These are phyloP conservation scores for Suhomyces taliae DNA, from an alignment of 1,139 yeast genomes.

Conservation along the genomic window DNA sequence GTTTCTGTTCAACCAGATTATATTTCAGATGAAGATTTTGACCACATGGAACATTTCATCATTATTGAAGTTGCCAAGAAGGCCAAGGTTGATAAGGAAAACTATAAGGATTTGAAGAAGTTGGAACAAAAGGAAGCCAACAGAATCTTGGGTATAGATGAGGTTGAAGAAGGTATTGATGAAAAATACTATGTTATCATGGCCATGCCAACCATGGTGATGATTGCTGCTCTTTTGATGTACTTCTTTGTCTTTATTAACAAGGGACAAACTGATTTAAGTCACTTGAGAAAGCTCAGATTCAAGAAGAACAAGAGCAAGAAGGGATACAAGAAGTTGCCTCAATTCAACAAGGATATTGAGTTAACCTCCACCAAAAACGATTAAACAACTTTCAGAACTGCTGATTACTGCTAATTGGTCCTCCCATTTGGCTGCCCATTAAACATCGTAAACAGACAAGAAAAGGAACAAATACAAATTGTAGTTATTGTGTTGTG, in stretches of 20 bases:
- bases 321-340: slow-evolving; percentile 23
- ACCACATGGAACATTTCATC: slow-evolving; percentile 50
- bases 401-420: no score
- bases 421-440: no score
- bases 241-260: slow-evolving; percentile 61
- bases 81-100: slow-evolving; percentile 59
- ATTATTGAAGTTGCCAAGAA: slow-evolving; percentile 57
- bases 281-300: slow-evolving; percentile 52
- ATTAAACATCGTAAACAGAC: no score
- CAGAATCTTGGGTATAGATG: slow-evolving; percentile 32
- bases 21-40: slow-evolving; percentile 64
- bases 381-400: slow-evolving; percentile 7
- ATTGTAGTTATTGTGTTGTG: no score
- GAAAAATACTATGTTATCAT: slow-evolving; percentile 67
- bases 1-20: slow-evolving; percentile 73
- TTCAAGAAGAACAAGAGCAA: slow-evolving; percentile 41
- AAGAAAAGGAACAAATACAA: no score
- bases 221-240: slow-evolving; percentile 61
- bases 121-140: slow-evolving; percentile 37
- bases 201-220: slow-evolving; percentile 70
- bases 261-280: slow-evolving; percentile 42
- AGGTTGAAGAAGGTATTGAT: slow-evolving; percentile 57
- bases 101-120: slow-evolving; percentile 51
- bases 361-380: slow-evolving; percentile 16
- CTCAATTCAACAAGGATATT: slow-evolving; percentile 25